Evolutionary conservation across 768 basidiomycete species (phyloP).

Genomic region (Ramaria sp.): DNA sequence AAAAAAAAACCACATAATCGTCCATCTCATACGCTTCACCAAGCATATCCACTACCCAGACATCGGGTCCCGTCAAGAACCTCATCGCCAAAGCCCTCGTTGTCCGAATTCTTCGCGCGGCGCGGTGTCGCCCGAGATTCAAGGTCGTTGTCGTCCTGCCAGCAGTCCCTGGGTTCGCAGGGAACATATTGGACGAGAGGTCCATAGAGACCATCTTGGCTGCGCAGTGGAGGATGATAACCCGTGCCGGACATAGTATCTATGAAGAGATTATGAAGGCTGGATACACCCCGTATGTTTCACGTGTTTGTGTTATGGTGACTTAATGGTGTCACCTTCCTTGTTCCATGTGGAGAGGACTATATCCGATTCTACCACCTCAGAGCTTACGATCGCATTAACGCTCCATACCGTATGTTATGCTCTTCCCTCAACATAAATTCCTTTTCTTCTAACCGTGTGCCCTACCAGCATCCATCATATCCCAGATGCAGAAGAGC

Average conservation of each 20-base stretch:
- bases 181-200: constrained; percentile 58
- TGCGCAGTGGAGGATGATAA: constrained; percentile 81
- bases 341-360: no score
- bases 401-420: constrained; percentile 63
- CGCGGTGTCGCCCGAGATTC: constrained; percentile 58
- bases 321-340: not conserved
- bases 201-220: no score
- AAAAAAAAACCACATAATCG: not conserved
- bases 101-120: constrained; percentile 72
- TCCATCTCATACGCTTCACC: constrained; percentile 4
- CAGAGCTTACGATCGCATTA: constrained; percentile 83
- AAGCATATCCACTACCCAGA: constrained; percentile 67
- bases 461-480: constrained; percentile 32
- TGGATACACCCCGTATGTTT: constrained; percentile 65
- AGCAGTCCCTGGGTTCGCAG: no score
- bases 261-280: constrained; percentile 71
- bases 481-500: constrained; percentile 58
- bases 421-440: no score
- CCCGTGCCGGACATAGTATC: constrained; percentile 78
- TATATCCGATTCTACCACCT: constrained; percentile 93
- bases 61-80: constrained; percentile 61
- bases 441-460: no score
- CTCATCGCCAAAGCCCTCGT: no score
- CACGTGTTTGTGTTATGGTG: not conserved
- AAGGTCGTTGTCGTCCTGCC: constrained; percentile 79